Base-by-base conservation (phyloP, 192 early-diverging fungal species). In the Linnemannia elongata region DNA sequence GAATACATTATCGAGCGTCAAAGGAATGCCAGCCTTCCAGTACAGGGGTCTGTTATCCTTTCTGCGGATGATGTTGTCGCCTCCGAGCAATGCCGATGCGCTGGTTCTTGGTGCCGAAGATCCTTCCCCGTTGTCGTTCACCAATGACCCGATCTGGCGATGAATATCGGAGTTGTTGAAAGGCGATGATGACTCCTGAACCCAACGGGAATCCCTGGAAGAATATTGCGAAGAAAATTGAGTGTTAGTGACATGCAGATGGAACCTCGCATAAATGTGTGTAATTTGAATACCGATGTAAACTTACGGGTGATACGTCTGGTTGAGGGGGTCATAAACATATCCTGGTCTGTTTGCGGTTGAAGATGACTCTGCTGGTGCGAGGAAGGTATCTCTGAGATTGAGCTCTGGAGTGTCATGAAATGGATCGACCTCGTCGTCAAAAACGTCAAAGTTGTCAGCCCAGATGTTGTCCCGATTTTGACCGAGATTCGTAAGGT, bases 1-100 rank as follows among this genome's bases (percentile, higher is more conserved):
- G 52, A 89, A 89, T 17, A 82, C 52, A 39, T 85, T 82, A 35
- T 68, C 36, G 69, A 77, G 76, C 3, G 78, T 80, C 54, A 83
- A 38, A n/a, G 78, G 79, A 52, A 77, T 69, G 13, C 71, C 75
- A 33, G 55, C 55, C 47, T 39, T 81, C 84, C 84, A 86, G 27
- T 76, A 77, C 9, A 77, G n/a, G 30, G 77, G 69, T 42, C 42
- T 18, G 15, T 72, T 71, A 36, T 69, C 70, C 33, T 66, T 72
- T 44, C 52, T 49, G 2, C 79, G 57, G 47, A 81, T 85, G 39
- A 44, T 41, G n/a, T 72, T 79, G 54, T 80, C 83, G 36, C 63
- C 76, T 54, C 44, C n/a, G 30, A 33, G 27, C 15, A 41, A 24
- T 33, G 60, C 60, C 3, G 76, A 22, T 4, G 55, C 44, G 22